phyloP scores from a whole-genome alignment of 305 asterid genomes.

The Solanum aculeatissimum region DNA sequence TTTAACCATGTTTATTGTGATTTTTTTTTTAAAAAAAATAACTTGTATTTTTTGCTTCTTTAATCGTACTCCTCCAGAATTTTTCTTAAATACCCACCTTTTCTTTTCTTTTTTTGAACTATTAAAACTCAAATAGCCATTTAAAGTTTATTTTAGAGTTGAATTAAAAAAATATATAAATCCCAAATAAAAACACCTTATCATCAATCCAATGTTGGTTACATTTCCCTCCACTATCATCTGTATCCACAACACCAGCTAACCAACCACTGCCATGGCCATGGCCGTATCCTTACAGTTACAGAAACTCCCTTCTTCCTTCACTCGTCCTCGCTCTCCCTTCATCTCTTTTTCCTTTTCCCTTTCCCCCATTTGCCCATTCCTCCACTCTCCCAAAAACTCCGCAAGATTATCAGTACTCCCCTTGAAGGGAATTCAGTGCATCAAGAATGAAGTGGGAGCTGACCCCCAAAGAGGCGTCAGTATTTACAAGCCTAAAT shows the following conservation, averaged over 20 bases:
- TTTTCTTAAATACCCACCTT: too few species aligned
- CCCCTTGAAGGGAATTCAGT: not conserved
- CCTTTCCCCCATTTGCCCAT: constrained; percentile 6
- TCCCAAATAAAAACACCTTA: not conserved
- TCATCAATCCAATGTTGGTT: constrained; percentile 7
- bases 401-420: not conserved
- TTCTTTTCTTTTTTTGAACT: too few species aligned
- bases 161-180: too few species aligned
- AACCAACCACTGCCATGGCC: constrained; percentile 34
- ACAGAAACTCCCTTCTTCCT: constrained; percentile 8
- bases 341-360: constrained; percentile 9
- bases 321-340: constrained; percentile 3
- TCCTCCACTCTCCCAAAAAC: not conserved
- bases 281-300: constrained; percentile 13
- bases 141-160: too few species aligned
- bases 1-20: too few species aligned
- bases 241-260: not conserved
- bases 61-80: too few species aligned
- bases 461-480: constrained; percentile 66
- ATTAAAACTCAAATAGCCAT: too few species aligned
- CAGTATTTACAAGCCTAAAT: constrained; percentile 81
- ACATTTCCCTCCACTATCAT: constrained; percentile 41
- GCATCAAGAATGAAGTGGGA: constrained; percentile 33
- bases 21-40: too few species aligned
- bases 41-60: too few species aligned